Evolutionary conservation across 164 flowering plant genomes (phyloP), one percentile per base, ranked within the genome.

Genomic region (Liquidambar formosana): DNA sequence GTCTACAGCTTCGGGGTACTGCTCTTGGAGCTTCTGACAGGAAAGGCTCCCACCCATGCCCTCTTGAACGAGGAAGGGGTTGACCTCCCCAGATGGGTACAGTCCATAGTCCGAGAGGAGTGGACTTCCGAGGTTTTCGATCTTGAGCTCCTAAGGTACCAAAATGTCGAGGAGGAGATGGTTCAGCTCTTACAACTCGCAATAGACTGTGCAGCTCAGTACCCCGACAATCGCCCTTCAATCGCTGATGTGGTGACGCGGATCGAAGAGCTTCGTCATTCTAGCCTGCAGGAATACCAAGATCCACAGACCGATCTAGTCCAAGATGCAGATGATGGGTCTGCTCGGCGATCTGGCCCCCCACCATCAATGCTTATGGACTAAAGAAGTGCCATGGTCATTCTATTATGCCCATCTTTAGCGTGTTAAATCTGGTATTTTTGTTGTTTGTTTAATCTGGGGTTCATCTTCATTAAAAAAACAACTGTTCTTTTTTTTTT

Each of bases 41-140:
- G 97, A 10, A 93, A 90, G 67, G 86, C 97, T 9, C 96, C 97
- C 3, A 80, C 87, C 11, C 89, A 89, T 59, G 79, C 92, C 59
- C 82, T 88, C 12, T 61, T 89, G 63, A 83, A 83, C 18, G 96
- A 93, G 68, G 97, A 89, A 65, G 88, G 94, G 1, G 84, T 84
- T 1, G 97, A 93, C 78, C 86, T 93, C n/a, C 96, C 97, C 0
- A 79, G 97, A 64, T 93, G 96, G 97, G 96, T 93, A 10, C 96
- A 90, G 65, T 89, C 96, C 8, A 81, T 89, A 0, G 96, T 89
- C 16, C 66, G 87, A 10, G 96, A 90, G 73, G 96, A 90, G 74
- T 90, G 97, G 97, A 90, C 87, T 1, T 86, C 93, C 0, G 97
- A 93, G 79, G 93, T 93, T 9, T 93, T 90, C 41, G 97, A 93